Evolutionary conservation across 2,329 filamentous ascomycete genomes (phyloP).

Genomic region (Colletotrichum horii): DNA sequence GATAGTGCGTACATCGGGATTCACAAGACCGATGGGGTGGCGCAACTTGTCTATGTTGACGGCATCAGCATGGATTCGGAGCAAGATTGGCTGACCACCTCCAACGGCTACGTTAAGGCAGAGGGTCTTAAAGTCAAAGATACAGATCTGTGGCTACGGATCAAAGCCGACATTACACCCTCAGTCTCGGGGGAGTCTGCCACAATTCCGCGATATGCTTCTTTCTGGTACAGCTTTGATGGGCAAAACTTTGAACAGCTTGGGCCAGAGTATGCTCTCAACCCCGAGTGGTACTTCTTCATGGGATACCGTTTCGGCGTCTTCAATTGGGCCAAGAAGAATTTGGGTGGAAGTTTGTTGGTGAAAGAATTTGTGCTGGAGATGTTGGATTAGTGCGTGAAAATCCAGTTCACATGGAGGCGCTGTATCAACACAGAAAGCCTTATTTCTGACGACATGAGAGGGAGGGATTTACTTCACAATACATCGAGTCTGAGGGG

Average conservation of each 20-base stretch:
- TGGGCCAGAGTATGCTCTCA: constrained; percentile 38
- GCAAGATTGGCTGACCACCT: not conserved
- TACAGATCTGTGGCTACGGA: constrained; percentile 21
- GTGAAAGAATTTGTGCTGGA: not conserved
- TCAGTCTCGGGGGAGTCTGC: constrained; percentile 3
- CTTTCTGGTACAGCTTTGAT: constrained; percentile 46
- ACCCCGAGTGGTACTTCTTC: constrained; percentile 48
- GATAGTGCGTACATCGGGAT: not conserved
- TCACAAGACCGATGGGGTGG: not conserved
- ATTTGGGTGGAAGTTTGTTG: constrained; percentile 18
- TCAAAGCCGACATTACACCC: constrained; percentile 25
- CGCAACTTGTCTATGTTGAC: not conserved
- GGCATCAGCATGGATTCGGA: not conserved
- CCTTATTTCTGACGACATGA: too few relatives aligned
- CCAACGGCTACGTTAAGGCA: not conserved
- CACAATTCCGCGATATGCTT: not conserved
- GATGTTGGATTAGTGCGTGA: not conserved
- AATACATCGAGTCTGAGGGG: accelerated
- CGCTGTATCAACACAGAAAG: accelerated
- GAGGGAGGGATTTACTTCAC: too few relatives aligned
- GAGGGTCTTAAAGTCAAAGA: not conserved
- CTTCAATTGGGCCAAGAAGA: constrained; percentile 52
- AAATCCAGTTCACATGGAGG: not conserved
- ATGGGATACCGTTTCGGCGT: constrained; percentile 53
- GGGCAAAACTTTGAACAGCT: constrained; percentile 41